These are phyloP conservation scores for Amanita muscaria DNA, from an alignment of 768 basidiomycete species.

Conservation along the genomic window DNA sequence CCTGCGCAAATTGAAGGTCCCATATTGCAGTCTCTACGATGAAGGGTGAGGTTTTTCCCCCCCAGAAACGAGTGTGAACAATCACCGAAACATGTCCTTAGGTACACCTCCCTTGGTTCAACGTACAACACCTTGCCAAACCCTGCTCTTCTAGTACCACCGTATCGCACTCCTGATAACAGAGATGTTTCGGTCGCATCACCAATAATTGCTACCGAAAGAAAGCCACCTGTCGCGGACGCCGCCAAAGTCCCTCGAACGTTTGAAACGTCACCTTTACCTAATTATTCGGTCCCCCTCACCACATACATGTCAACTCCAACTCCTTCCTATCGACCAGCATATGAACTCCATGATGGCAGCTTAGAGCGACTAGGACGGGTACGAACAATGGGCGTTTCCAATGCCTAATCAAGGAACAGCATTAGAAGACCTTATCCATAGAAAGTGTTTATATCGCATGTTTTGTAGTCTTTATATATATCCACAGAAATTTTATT, in stretches of 20 bases:
- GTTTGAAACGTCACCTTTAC: not conserved
- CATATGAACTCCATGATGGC: constrained; percentile 73
- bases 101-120: constrained; percentile 97
- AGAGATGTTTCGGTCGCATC: too few species aligned
- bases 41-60: constrained; percentile 56
- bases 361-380: constrained; percentile 66
- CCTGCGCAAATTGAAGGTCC: constrained; percentile 61
- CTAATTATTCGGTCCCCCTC: not conserved
- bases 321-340: constrained; percentile 50
- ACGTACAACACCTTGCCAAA: constrained; percentile 93
- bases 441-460: not conserved
- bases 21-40: constrained; percentile 87
- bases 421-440: not conserved
- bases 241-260: not conserved
- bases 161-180: constrained; percentile 8
- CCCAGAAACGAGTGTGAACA: too few species aligned
- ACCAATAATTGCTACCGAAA: too few species aligned
- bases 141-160: constrained; percentile 56
- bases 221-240: constrained; percentile 16
- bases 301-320: constrained; percentile 9
- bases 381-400: constrained; percentile 17
- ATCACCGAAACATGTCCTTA: constrained; percentile 24
- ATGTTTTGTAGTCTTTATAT: not conserved
- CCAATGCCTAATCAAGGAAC: constrained; percentile 1
- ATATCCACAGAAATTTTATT: not conserved